Base-by-base conservation (phyloP, 345 rosid genomes). In the Viola odorata region DNA sequence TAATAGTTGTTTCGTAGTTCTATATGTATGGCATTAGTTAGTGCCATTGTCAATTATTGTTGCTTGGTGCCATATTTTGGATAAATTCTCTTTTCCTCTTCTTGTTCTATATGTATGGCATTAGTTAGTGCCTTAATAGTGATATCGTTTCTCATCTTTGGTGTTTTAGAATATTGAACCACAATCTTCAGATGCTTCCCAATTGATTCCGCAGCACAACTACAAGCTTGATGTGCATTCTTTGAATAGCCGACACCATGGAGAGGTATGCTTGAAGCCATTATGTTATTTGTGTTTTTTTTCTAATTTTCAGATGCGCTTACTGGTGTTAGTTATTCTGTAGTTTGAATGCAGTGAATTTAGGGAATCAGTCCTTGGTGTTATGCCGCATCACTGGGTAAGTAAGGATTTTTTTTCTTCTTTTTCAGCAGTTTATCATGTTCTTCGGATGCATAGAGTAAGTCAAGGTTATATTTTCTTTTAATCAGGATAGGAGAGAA, bases 321-420 rank as follows among this genome's bases (percentile, higher is more conserved):
- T 37, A 38, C 81, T 88, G 70, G 81, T 60, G 59, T 74, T 49
- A 67, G 53, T 70, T 75, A 61, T 62, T 58, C 64, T 76, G 72
- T 70, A 94, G 97, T 79, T 82, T 73, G 95, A 88, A 69, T 94
- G 99, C 89, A 86, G 97, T 85, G 91, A 91, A 64, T 91, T 88
- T 65, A 82, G 99, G 77, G 97, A 94, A 83, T 91, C 99, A 66
- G 71, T 95, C 70, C 85, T 95, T 70, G 87, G 85, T 65, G 91
- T 84, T 64, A 80, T 91, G 96, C 99, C 97, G 0, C 99, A 95
- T 82, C 92, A 84, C 58, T 91, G 97, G 99, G 97, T 95, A 75
- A 78, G 80, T 67, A 45, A n/a, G n/a, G n/a, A n/a, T n/a, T 52
- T 42, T 45, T 8, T 37, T 69, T 48, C 59, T 65, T 63, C 40